Evolutionary conservation across 2,329 filamentous ascomycete genomes (phyloP).

Genomic region (Cercospora zeae-maydis): DNA sequence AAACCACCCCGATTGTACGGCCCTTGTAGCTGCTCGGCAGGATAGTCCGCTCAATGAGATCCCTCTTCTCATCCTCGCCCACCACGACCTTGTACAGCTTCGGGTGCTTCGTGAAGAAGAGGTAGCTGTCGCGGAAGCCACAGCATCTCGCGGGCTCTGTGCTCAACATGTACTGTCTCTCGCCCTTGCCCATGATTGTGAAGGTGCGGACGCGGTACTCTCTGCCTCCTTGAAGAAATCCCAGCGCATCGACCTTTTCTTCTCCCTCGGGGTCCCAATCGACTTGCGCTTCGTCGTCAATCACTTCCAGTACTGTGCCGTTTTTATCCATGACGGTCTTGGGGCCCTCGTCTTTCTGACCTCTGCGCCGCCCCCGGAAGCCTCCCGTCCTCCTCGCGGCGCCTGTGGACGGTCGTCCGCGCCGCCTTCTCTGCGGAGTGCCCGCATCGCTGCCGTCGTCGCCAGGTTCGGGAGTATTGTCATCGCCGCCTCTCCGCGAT

Average conservation of each 20-base stretch:
- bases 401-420: conserved; percentile 46
- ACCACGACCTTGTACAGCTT: conserved; percentile 97
- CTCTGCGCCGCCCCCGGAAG: conserved; percentile 70
- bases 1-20: conserved; percentile 92
- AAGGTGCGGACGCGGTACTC: conserved; percentile 97
- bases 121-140: conserved; percentile 94
- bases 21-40: conserved; percentile 99
- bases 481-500: conserved; percentile 43
- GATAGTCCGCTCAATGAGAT: conserved; percentile 91
- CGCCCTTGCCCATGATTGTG: conserved; percentile 76
- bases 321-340: conserved; percentile 89
- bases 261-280: conserved; percentile 86
- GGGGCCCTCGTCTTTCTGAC: conserved; percentile 69
- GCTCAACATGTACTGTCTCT: conserved; percentile 94
- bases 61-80: conserved; percentile 92
- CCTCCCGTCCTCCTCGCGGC: conserved; percentile 48
- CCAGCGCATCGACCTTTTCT: conserved; percentile 86
- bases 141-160: conserved; percentile 96
- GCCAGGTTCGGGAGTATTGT: conserved; percentile 59
- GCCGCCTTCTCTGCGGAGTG: conserved; percentile 48
- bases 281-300: conserved; percentile 85
- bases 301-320: conserved; percentile 84
- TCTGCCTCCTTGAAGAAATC: conserved; percentile 74
- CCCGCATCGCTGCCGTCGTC: conserved; percentile 47
- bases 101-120: conserved; percentile 98